phyloP scores from a whole-genome alignment of 208 protist species.

The Acanthamoeba castellanii region DNA sequence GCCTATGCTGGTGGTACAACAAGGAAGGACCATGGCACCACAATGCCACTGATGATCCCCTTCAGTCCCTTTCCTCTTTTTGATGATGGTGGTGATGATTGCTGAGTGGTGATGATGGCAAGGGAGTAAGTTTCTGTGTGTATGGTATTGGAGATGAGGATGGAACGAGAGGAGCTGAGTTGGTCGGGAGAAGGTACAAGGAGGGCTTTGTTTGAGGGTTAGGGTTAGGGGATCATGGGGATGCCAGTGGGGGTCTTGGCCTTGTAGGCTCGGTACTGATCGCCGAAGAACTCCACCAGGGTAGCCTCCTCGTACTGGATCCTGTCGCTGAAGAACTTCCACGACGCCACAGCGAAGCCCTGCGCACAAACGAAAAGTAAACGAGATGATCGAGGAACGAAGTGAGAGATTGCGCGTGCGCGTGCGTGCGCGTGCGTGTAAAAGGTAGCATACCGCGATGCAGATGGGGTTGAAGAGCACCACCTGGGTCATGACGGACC shows the following conservation, averaged over 20 bases:
- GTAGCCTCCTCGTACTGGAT: conserved; percentile 94
- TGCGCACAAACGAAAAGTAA: conserved; percentile 43
- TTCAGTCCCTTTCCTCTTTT: too few relatives aligned
- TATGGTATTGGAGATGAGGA: too few relatives aligned
- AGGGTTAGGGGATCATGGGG: conserved; percentile 90
- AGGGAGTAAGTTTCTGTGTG: too few relatives aligned
- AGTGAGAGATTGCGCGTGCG: not conserved
- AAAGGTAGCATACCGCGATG: not conserved
- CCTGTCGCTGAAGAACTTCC: conserved; percentile 93
- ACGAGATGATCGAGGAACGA: not conserved
- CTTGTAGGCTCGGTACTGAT: conserved; percentile 92
- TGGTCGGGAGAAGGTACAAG: too few relatives aligned
- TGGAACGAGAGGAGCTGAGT: too few relatives aligned
- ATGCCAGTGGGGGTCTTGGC: conserved; percentile 91
- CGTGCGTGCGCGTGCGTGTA: not conserved
- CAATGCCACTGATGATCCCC: not conserved
- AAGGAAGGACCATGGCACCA: not conserved
- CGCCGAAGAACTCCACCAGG: conserved; percentile 94
- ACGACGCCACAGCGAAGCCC: conserved; percentile 91
- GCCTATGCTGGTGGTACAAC: too few relatives aligned
- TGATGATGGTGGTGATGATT: too few relatives aligned
- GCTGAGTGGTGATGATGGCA: too few relatives aligned
- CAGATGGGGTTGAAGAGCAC: conserved; percentile 95
- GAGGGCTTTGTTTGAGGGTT: too few relatives aligned
- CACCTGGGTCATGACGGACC: conserved; percentile 93